Percentiles rank a stretch among this genome's conserved stretches.
Conservation (phyloP, 257 asterid species). For the Jasminum sambac region DNA sequence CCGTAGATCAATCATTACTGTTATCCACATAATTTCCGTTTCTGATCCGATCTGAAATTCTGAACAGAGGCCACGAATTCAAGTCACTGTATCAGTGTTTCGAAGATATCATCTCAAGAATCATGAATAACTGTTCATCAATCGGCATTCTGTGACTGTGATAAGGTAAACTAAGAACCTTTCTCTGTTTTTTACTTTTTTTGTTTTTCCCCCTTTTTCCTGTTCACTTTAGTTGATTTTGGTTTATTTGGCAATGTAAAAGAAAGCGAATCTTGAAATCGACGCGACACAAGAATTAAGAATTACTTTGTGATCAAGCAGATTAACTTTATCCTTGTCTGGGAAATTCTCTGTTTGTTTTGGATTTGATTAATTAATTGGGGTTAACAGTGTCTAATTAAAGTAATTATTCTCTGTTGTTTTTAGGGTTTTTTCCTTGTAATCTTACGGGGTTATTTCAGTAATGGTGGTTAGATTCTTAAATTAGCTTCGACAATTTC, state of each 20-base stretch:
- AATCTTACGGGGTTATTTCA: background rate
- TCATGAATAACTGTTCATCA: background rate
- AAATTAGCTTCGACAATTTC: background rate
- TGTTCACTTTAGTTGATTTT: background rate
- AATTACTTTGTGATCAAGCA: constrained; percentile 4
- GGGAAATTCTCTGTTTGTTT: background rate
- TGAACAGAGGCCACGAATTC: background rate
- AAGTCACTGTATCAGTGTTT: background rate
- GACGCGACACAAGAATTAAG: background rate
- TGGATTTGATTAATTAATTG: background rate
- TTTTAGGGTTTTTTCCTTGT: background rate
- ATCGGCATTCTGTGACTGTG: background rate
- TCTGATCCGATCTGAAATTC: constrained; percentile 9
- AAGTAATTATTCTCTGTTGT: background rate
- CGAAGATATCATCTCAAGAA: background rate
- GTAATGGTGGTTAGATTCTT: background rate
- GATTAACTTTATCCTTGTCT: background rate
- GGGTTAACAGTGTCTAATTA: background rate
- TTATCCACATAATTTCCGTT: background rate
- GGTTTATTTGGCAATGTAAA: constrained; percentile 1
- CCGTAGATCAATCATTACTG: background rate
- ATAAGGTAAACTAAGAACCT: background rate
- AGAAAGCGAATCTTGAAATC: constrained; percentile 2
- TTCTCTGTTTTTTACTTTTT: background rate
- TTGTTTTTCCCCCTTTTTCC: background rate